Percentiles rank a stretch among this genome's conserved stretches.
Evolutionary conservation across 75 land plant species (phyloP).

Genomic region (Isoetes taiwanensis): DNA sequence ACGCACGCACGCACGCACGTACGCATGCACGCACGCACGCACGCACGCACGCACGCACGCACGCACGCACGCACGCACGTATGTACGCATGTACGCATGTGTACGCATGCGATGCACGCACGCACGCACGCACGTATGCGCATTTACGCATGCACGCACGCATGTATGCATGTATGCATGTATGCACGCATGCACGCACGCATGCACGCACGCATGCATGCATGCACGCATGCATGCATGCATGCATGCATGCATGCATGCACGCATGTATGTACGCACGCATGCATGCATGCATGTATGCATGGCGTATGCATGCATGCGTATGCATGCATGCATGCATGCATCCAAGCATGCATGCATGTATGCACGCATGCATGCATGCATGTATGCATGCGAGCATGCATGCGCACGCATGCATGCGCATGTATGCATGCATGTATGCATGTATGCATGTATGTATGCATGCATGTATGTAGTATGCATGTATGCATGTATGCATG

Average conservation of each 20-base stretch:
- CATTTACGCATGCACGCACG: conserved; percentile 1
- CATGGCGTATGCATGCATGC: conserved; percentile 5
- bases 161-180: background rate
- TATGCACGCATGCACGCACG: conserved; percentile 8
- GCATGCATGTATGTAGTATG: too few relatives aligned
- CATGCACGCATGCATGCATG: conserved; percentile 5
- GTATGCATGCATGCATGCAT: background rate
- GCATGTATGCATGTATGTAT: too few relatives aligned
- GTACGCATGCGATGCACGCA: background rate
- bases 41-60: too few relatives aligned
- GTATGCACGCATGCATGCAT: too few relatives aligned
- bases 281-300: background rate
- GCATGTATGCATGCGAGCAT: too few relatives aligned
- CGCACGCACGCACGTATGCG: background rate
- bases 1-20: too few relatives aligned
- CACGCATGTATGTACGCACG: conserved; percentile 3
- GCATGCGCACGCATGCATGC: background rate
- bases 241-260: conserved; percentile 4
- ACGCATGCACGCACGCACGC: too few relatives aligned
- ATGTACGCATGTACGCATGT: background rate
- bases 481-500: background rate
- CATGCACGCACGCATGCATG: conserved; percentile 5
- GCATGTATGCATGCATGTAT: background rate
- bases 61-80: too few relatives aligned
- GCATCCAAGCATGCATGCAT: too few relatives aligned